Base-by-base conservation (phyloP, 1,139 yeast species). In the Suhomyces panamericanus region DNA sequence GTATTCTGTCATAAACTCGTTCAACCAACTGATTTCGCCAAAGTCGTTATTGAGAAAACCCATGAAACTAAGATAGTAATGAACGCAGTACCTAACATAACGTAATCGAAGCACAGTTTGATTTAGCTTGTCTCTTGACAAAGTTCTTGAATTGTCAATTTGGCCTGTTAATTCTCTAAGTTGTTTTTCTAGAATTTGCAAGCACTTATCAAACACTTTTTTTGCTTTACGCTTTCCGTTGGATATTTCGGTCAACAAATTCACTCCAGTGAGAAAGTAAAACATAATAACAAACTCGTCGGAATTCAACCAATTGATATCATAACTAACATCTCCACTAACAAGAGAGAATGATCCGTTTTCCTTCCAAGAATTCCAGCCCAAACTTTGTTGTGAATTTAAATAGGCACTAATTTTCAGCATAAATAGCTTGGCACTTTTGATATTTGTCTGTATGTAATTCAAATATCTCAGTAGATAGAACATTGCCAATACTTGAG, bases 211-310 rank as follows among this genome's bases (percentile, higher is more conserved):
- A 49, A 76, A 71, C 3, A 72, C 60, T 35, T 62, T 66, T 12
- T 53, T 54, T 2, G 78, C 59, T 42, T 67, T 64, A 13, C 55
- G 54, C 38, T 62, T 64, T 4, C 63, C 64, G 43, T 66, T 67
- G 54, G 66, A 59, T 0, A 70, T 57, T 35, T 66, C 70, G 29
- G 56, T 53, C 31, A 72, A 48, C 38, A 66, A 62, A 15, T 64
- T 54, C n/a, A 76, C 55, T 1, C 77, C 80, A 14, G 70, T 65
- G 12, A 72, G 53, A 36, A 73, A 64, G 51, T 73, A 75, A 28
- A 73, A 64, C 42, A 68, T 44, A 14, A 73, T 57, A 3, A 67
- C 63, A 52, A 73, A 75, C 46, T 77, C 80, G 34, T 67, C 69
- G 1, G 69, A 59, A 29, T 67, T 64, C 15, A 77, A 49, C 81